Evolutionary conservation across 495 filamentous ascomycete genomes (phyloP).

Genomic region (Gamarada debralockiae): DNA sequence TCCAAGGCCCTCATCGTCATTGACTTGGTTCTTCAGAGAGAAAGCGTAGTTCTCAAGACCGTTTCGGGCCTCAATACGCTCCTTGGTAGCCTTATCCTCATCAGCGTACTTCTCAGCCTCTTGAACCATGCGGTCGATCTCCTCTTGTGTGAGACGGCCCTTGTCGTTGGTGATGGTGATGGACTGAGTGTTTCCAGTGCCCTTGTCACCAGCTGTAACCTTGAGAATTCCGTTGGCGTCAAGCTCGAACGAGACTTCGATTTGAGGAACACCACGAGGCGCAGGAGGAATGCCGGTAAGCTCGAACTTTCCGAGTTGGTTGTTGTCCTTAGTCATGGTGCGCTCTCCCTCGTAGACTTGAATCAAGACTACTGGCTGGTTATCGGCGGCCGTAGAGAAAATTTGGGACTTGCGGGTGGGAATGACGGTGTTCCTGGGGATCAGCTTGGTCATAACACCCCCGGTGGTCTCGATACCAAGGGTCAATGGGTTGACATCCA

Average conservation of each 20-base stretch:
- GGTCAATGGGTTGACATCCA: conserved; percentile 98
- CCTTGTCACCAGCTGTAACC: conserved; percentile 93
- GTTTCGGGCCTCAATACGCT: conserved; percentile 93
- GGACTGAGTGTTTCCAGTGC: conserved; percentile 91
- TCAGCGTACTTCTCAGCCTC: conserved; percentile 98
- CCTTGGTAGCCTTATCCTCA: conserved; percentile 96
- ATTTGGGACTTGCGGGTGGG: conserved; percentile 97
- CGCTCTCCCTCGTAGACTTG: conserved; percentile 98
- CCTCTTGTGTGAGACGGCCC: conserved; percentile 90
- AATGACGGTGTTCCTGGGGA: conserved; percentile 92
- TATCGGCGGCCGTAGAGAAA: conserved; percentile 96
- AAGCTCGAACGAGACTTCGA: conserved; percentile 95
- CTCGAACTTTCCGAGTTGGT: conserved; percentile 96
- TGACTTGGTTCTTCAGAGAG: conserved; percentile 98
- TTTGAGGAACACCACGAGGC: conserved; percentile 93
- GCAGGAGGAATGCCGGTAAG: conserved; percentile 92
- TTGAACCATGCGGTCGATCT: conserved; percentile 96
- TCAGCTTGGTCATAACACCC: conserved; percentile 97
- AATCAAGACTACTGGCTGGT: conserved; percentile 96
- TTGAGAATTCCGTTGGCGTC: conserved; percentile 98
- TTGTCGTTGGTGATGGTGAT: conserved; percentile 99
- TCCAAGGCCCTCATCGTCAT: conserved; percentile 94
- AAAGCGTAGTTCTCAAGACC: conserved; percentile 95
- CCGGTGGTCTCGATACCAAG: conserved; percentile 98
- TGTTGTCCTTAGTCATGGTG: conserved; percentile 89